Conservation (phyloP, 1,284 basidiomycete genomes). For the Ustilago trichophora region DNA sequence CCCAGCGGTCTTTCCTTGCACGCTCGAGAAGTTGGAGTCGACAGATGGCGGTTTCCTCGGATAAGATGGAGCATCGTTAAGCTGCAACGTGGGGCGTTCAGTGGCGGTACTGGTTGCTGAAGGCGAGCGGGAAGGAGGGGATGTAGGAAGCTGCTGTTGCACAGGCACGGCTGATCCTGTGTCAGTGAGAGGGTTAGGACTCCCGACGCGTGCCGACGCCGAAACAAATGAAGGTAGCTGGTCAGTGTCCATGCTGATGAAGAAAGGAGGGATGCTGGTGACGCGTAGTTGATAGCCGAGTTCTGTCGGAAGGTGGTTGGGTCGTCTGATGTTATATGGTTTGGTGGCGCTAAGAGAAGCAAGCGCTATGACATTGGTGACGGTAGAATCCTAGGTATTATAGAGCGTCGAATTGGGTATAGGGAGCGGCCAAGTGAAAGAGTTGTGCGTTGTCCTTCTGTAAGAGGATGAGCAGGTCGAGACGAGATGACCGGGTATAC, state of each 20-base stretch:
- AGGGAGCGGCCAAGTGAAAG: too few species aligned
- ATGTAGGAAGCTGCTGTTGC: background rate
- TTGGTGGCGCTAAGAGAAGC: too few species aligned
- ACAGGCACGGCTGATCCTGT: too few species aligned
- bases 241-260: slow-evolving; percentile 16
- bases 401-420: too few species aligned
- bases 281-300: too few species aligned
- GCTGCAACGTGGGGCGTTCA: slow-evolving; percentile 7
- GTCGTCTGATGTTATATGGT: background rate
- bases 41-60: slow-evolving; percentile 31
- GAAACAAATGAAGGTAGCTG: slow-evolving; percentile 18
- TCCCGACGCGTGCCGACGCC: slow-evolving; percentile 12
- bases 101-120: slow-evolving; percentile 26
- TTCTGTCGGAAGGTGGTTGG: background rate
- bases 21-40: slow-evolving; percentile 48
- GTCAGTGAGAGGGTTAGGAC: background rate
- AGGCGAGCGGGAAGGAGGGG: slow-evolving; percentile 12
- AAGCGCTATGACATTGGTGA: too few species aligned
- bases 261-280: background rate
- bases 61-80: slow-evolving; percentile 4
- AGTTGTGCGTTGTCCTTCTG: too few species aligned
- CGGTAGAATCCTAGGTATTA: too few species aligned
- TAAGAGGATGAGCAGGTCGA: too few species aligned
- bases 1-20: slow-evolving; percentile 44
- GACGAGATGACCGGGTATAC: slow-evolving; percentile 8